These are phyloP conservation scores for Grigorovia humatica DNA, from an alignment of 805 yeast species.

Conservation along the genomic window DNA sequence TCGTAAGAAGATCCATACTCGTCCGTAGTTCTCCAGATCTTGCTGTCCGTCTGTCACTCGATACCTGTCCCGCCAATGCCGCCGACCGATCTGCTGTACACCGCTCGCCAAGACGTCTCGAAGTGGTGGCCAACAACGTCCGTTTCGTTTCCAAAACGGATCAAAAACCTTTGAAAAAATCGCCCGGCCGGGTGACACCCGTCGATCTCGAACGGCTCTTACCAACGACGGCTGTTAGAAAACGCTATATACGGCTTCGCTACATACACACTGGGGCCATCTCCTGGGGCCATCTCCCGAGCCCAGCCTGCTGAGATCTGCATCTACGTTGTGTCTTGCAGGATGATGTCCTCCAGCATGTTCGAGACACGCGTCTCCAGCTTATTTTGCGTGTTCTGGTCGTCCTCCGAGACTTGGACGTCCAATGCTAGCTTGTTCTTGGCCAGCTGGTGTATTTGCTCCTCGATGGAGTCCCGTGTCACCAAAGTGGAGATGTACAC, in stretches of 20 bases:
- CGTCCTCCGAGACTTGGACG: conserved; percentile 35
- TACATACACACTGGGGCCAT: no score
- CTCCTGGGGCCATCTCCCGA: no score
- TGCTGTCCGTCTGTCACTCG: no score
- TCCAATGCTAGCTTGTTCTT: conserved; percentile 87
- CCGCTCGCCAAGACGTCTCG: no score
- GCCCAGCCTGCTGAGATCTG: background rate
- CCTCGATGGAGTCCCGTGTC: conserved; percentile 71
- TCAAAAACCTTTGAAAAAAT: background rate
- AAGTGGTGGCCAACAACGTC: no score
- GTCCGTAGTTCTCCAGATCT: no score
- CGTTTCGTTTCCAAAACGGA: no score
- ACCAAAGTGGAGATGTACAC: conserved; percentile 73
- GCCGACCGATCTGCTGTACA: no score
- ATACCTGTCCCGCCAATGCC: no score
- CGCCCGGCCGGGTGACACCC: background rate
- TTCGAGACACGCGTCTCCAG: conserved; percentile 45
- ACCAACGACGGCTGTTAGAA: no score
- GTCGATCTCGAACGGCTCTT: no score
- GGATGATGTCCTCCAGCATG: conserved; percentile 32
- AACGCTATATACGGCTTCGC: background rate
- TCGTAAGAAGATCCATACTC: conserved; percentile 16
- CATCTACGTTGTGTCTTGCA: background rate
- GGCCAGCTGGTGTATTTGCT: conserved; percentile 76
- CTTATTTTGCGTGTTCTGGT: conserved; percentile 28